Evolutionary conservation across 768 basidiomycete species (phyloP).

Genomic region (Agaricus subrufescens): DNA sequence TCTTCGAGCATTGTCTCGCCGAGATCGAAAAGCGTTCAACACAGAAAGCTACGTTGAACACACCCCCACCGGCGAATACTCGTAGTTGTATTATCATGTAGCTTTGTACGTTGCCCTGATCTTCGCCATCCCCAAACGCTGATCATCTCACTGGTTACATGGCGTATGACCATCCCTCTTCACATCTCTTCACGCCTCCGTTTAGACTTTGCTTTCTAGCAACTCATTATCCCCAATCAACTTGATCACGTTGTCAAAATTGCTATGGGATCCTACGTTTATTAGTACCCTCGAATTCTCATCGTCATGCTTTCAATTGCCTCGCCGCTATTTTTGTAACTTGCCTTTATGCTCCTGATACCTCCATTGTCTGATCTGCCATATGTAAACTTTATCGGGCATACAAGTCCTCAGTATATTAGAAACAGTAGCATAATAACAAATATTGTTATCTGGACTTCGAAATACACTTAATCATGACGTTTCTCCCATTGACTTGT

Average conservation of each 20-base stretch:
- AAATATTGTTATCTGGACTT: not conserved
- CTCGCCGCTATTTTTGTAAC: not conserved
- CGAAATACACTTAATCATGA: not conserved
- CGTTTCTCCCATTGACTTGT: not conserved
- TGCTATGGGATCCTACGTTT: not conserved
- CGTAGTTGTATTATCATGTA: slow-evolving; percentile 54
- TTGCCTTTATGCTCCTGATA: not conserved
- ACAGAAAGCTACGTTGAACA: slow-evolving; percentile 22
- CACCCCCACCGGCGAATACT: slow-evolving; percentile 29
- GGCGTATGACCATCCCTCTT: not conserved
- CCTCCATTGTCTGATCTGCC: not conserved
- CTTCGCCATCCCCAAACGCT: not conserved
- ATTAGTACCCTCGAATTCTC: not conserved
- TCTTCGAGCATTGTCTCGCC: slow-evolving; percentile 76
- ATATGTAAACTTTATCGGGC: not conserved
- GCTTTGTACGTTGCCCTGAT: slow-evolving; percentile 12
- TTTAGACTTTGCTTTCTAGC: not conserved
- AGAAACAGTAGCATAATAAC: slow-evolving; percentile 3
- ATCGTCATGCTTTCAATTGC: not conserved
- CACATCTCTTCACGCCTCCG: slow-evolving; percentile 4
- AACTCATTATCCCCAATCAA: not conserved
- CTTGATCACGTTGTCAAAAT: not conserved
- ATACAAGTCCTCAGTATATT: not conserved
- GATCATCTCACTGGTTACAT: not conserved
- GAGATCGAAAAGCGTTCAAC: slow-evolving; percentile 70